Evolutionary conservation across 805 yeast genomes (phyloP), one percentile per base, ranked within the genome.

Genomic region (Yamadazyma laniorum): DNA sequence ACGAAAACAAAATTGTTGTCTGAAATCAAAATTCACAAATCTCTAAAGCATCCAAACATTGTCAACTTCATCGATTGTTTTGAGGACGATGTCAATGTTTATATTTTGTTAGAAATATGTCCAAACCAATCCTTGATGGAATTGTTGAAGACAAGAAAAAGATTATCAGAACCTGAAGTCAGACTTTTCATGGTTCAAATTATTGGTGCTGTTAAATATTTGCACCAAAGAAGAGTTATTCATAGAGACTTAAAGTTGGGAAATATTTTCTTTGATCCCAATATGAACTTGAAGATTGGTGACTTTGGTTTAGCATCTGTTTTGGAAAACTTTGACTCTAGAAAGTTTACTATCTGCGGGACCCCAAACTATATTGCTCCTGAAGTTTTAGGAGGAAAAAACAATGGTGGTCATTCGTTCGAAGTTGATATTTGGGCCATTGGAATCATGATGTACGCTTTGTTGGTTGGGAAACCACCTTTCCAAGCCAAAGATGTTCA

Each of bases 331-430:
- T 53, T 53, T 29, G 75, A 74, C 41, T 86, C 86, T 35, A 80
- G 91, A 48, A 88, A 91, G 55, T 85, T 82, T 58, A 91, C 99
- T 30, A 87, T 93, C 39, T 93, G 99, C 63, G 99, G 99, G 38
- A 93, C 99, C 17, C 99, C 99, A 43, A 93, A 93, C 65, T 93
- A 93, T 60, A 93, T 93, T 57, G 97, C 99, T 1, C 99, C 99
- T 6, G 99, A 93, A 67, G 95, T 93, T 16, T 73, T 93, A 48
- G 85, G 89, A 28, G 95, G 95, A 19, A 88, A 88, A 53, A 77
- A 72, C 37, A 74, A 79, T 9, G 99, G 97, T 7, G 99, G 98
- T 6, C 99, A 93, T 61, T 81, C 95, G 35, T 90, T 80, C 56
- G 96, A 89, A 61, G 97, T 89, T 29, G 99, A 93, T 61, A 79